phyloP scores from a whole-genome alignment of 352 stramenopile genomes.

The Globisporangium acanthophoron region DNA sequence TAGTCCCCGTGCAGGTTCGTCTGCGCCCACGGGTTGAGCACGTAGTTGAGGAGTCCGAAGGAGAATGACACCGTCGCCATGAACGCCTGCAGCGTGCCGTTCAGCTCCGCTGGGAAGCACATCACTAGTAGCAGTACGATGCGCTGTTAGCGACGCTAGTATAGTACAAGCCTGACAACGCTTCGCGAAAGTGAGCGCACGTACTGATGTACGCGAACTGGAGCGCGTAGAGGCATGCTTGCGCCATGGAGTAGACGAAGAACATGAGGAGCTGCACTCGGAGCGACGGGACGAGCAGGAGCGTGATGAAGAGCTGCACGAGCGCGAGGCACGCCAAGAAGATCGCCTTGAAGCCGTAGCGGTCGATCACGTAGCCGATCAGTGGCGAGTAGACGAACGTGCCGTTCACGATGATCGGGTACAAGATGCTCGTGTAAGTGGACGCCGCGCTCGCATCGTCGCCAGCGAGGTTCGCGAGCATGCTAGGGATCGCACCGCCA shows the following conservation, averaged over 20 bases:
- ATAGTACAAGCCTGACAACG: not conserved
- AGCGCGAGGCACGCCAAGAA: slow-evolving; percentile 59
- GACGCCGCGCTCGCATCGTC: slow-evolving; percentile 23
- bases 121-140: slow-evolving; percentile 41
- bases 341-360: slow-evolving; percentile 73
- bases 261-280: slow-evolving; percentile 60
- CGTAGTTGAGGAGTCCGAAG: slow-evolving; percentile 68
- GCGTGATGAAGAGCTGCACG: slow-evolving; percentile 55
- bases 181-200: slow-evolving; percentile 9
- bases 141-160: not conserved
- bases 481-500: slow-evolving; percentile 65
- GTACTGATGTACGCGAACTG: slow-evolving; percentile 85
- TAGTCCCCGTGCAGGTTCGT: slow-evolving; percentile 65
- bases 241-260: slow-evolving; percentile 67
- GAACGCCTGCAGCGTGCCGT: slow-evolving; percentile 76
- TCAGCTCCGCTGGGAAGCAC: slow-evolving; percentile 69
- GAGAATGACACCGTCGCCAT: slow-evolving; percentile 61
- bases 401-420: slow-evolving; percentile 70
- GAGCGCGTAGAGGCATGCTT: slow-evolving; percentile 72
- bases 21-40: slow-evolving; percentile 72
- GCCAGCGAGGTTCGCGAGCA: slow-evolving; percentile 38
- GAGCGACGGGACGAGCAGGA: slow-evolving; percentile 60
- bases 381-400: slow-evolving; percentile 77
- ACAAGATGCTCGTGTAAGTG: slow-evolving; percentile 65
- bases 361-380: slow-evolving; percentile 71